Evolutionary conservation across 108 stramenopile genomes (phyloP).

Genomic region (Discostella stelligeroides): DNA sequence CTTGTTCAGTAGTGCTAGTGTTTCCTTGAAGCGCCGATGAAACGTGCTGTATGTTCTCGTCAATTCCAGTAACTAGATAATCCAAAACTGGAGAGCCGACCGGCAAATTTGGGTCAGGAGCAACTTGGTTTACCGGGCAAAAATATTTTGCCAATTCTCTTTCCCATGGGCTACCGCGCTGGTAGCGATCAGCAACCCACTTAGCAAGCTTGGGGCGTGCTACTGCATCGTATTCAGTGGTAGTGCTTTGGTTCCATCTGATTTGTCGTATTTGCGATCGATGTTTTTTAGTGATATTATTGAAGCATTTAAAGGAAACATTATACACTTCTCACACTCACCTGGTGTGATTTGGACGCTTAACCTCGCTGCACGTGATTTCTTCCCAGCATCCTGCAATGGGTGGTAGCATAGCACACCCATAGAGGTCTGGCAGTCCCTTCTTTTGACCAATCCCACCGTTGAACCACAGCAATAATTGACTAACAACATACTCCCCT

Average conservation of each 20-base stretch:
- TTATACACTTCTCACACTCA: neutral
- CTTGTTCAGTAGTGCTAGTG: constrained; percentile 13
- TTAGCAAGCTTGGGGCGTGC: constrained; percentile 68
- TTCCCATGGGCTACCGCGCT: constrained; percentile 80
- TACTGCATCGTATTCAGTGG: constrained; percentile 53
- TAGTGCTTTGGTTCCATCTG: constrained; percentile 24
- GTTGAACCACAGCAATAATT: constrained; percentile 87
- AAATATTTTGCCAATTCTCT: constrained; percentile 67
- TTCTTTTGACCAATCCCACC: constrained; percentile 83
- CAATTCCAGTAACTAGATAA: constrained; percentile 82
- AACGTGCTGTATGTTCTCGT: constrained; percentile 61
- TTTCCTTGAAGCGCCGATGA: constrained; percentile 46
- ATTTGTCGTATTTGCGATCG: neutral
- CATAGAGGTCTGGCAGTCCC: constrained; percentile 76
- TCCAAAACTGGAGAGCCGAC: constrained; percentile 89
- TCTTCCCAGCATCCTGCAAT: constrained; percentile 54
- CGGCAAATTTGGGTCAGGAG: constrained; percentile 52
- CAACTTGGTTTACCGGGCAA: constrained; percentile 24
- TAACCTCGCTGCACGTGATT: constrained; percentile 32
- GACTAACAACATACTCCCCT: constrained; percentile 84
- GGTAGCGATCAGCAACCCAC: constrained; percentile 76
- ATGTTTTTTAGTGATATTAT: constrained; percentile 19
- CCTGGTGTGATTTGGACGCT: constrained; percentile 31
- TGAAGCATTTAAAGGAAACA: neutral
- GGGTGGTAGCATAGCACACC: constrained; percentile 73